Conservation (phyloP, 345 rosid genomes). For the Linum usitatissimum region DNA sequence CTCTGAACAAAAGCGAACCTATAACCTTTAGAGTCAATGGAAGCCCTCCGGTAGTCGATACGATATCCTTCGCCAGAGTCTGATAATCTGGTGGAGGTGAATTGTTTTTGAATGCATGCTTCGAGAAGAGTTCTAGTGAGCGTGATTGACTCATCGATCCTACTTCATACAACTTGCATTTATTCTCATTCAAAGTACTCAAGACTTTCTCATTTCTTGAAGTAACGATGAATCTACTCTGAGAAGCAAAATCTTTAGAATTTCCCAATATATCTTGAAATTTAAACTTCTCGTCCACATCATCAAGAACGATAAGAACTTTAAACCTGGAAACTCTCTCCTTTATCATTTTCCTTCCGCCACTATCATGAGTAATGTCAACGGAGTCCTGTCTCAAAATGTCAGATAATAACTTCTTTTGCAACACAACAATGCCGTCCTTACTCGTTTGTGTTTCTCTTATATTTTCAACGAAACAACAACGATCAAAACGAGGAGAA, state of each 20-base stretch:
- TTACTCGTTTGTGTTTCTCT: constrained; percentile 20
- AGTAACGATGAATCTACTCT: constrained; percentile 47
- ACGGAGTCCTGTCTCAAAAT: constrained; percentile 6
- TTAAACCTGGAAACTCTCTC: constrained; percentile 13
- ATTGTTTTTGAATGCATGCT: constrained; percentile 45
- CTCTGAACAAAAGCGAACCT: constrained; percentile 50
- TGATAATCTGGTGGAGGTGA: constrained; percentile 26
- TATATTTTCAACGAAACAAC: constrained; percentile 25
- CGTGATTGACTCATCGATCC: constrained; percentile 21
- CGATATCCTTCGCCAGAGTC: constrained; percentile 29
- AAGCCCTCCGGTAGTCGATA: constrained; percentile 31
- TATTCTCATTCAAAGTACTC: constrained; percentile 14
- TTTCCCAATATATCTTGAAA: constrained; percentile 37
- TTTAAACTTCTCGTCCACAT: constrained; percentile 35
- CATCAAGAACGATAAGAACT: constrained; percentile 47
- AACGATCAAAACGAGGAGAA: constrained; percentile 11
- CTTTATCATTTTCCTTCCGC: constrained; percentile 22
- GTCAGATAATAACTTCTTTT: constrained; percentile 22
- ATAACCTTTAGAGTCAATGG: constrained; percentile 69
- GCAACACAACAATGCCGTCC: constrained; percentile 31
- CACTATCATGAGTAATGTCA: constrained; percentile 4
- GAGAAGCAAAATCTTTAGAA: constrained; percentile 33
- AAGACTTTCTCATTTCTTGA: constrained; percentile 41
- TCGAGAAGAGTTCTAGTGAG: constrained; percentile 45
- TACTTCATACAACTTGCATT: constrained; percentile 32